phyloP scores from a whole-genome alignment of 208 protist species.

The Acanthamoeba lenticulata region DNA sequence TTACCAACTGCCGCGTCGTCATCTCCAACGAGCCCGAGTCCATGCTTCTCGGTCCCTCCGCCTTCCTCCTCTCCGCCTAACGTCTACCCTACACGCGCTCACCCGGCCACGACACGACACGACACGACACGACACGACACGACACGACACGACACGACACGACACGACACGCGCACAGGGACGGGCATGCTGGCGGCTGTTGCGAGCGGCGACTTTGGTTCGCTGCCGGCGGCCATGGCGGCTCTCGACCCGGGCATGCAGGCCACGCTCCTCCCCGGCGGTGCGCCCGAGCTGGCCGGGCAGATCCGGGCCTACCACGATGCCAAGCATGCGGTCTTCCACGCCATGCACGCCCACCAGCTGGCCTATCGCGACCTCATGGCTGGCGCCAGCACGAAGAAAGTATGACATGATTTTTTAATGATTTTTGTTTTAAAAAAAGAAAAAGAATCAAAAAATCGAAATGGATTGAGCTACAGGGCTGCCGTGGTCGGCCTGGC shows the following conservation, averaged over 20 bases:
- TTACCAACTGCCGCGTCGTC: constrained; percentile 10
- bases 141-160: too few relatives aligned
- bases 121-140: too few relatives aligned
- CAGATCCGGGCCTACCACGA: background rate
- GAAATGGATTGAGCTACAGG: too few relatives aligned
- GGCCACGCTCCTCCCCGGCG: background rate
- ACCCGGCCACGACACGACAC: too few relatives aligned
- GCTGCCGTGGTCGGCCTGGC: too few relatives aligned
- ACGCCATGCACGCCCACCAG: constrained; percentile 8
- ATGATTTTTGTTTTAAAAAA: too few relatives aligned
- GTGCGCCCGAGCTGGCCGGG: background rate
- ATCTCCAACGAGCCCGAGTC: constrained; percentile 3
- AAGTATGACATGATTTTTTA: too few relatives aligned
- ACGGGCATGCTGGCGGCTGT: constrained; percentile 18
- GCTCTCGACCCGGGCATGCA: background rate
- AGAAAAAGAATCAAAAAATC: too few relatives aligned
- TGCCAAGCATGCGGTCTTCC: constrained; percentile 15
- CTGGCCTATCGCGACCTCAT: background rate
- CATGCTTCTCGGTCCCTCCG: constrained; percentile 5
- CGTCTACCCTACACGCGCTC: too few relatives aligned
- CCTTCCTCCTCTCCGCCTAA: background rate
- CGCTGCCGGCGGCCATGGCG: background rate
- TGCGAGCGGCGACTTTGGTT: background rate
- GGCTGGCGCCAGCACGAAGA: too few relatives aligned
- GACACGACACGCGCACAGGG: background rate